Conservation (phyloP, 208 protist species). For the Crithidia brevicula region DNA sequence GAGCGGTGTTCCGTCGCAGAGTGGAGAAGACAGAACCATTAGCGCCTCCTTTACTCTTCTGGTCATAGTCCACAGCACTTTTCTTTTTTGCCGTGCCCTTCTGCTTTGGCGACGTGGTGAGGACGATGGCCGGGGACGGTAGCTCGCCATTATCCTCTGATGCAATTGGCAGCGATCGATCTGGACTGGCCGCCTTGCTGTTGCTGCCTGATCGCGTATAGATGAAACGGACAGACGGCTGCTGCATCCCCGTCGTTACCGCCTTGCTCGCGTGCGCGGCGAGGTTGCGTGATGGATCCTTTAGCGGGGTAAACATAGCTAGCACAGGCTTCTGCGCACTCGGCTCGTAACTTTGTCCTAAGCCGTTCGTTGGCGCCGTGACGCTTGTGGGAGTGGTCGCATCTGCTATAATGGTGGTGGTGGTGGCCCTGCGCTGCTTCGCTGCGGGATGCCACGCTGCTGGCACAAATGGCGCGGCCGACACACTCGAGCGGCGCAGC, state of each 20-base stretch:
- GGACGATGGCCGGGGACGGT: background rate
- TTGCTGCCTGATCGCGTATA: slow-evolving; percentile 14
- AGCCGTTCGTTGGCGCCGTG: background rate
- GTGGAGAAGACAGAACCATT: background rate
- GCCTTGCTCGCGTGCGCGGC: background rate
- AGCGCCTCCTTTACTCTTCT: background rate
- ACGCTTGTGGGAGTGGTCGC: background rate
- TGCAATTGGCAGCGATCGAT: background rate
- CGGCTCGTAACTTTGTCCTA: background rate
- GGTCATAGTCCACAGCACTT: background rate
- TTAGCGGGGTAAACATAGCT: background rate
- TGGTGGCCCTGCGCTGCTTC: background rate
- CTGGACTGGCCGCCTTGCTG: slow-evolving; percentile 2
- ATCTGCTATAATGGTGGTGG: background rate
- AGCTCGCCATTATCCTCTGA: background rate
- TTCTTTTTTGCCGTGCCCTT: background rate
- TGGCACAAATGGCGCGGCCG: background rate
- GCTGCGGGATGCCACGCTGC: background rate
- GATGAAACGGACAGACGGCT: slow-evolving; percentile 21
- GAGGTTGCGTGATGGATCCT: background rate
- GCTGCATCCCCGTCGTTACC: background rate
- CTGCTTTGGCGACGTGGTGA: background rate
- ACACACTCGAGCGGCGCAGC: slow-evolving; percentile 5
- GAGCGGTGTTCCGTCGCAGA: background rate
- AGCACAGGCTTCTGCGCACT: background rate